A percentile compares a stretch with the other conserved stretches of the same genome.
phyloP scores from a whole-genome alignment of 805 yeast genomes.

The Yamadazyma akitaensis region DNA sequence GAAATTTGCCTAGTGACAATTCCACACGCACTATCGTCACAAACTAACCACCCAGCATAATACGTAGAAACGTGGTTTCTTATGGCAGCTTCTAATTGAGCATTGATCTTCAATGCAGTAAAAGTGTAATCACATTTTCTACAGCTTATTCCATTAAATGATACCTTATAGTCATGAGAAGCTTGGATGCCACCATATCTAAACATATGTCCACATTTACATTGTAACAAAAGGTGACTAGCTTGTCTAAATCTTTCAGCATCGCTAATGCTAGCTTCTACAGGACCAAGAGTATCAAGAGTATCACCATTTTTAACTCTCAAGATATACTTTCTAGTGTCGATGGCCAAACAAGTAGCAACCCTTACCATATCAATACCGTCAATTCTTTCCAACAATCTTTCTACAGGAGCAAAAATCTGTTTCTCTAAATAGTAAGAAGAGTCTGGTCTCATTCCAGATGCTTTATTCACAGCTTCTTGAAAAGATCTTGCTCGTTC shows the following conservation, averaged over 20 bases:
- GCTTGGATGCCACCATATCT: constrained; percentile 72
- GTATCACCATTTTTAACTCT: constrained; percentile 38
- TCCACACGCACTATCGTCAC: constrained; percentile 86
- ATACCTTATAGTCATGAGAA: constrained; percentile 57
- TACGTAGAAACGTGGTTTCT: constrained; percentile 69
- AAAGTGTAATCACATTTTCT: constrained; percentile 53
- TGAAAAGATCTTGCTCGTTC: constrained; percentile 81
- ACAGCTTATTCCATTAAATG: constrained; percentile 72
- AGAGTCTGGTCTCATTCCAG: constrained; percentile 64
- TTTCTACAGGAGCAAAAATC: constrained; percentile 83
- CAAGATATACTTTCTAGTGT: constrained; percentile 56
- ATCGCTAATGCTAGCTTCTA: constrained; percentile 79
- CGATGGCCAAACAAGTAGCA: constrained; percentile 76
- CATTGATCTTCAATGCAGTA: constrained; percentile 51
- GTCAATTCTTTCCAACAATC: constrained; percentile 79
- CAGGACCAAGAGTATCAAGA: constrained; percentile 51
- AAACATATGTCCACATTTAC: constrained; percentile 61
- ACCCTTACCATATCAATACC: constrained; percentile 80
- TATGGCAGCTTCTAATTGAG: constrained; percentile 73
- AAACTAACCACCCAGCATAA: constrained; percentile 80
- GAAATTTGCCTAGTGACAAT: constrained; percentile 77
- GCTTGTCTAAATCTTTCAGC: constrained; percentile 75
- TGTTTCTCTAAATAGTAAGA: constrained; percentile 83
- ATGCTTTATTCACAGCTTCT: constrained; percentile 58
- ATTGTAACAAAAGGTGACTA: constrained; percentile 51